Base-by-base conservation (phyloP, 202 grass and related monocot genomes). In the Carex arenaria region DNA sequence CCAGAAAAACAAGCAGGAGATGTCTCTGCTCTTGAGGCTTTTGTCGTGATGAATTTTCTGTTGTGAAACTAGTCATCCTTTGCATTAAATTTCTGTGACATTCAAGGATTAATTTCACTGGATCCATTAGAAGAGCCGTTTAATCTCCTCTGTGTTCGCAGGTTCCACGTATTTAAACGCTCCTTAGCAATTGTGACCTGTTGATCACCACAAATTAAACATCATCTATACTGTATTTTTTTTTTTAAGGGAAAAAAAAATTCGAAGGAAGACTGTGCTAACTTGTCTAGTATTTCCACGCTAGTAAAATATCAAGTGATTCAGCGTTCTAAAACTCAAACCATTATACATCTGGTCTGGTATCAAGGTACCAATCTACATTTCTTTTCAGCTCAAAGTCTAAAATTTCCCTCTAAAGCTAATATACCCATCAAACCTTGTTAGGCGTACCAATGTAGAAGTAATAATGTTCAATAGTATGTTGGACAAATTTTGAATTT, bases 151-250 rank as follows among this genome's bases (percentile, higher is more conserved):
- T 84, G 60, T 77, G 38, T 40, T 45, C 70, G 59, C 71, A 77
- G 64, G 64, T 89, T 87, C 91, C 91, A 90, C 56, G 22, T 90
- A 55, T 80, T 89, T 10, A 93, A 80, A 18, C 89, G 67, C 31
- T 87, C 84, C 80, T 87, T 62, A 64, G 88, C 47, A 59, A 45
- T 43, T 1, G 23, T 67, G 42, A 95, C 93, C 90, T 95, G 75
- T 68, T 72, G 54, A 70, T 61, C 64, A 74, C 7, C 7, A 56
- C 32, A 15, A 34, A 62, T 28, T 36, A 60, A 36, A n/a, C 34
- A 61, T 78, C n/a, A 89, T 6, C 11, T 45, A 43, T 7, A 2
- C 5, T 4, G 5, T 23, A 28, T 77, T 8, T 36, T 78, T 61
- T 61, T 57, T 40, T n/a, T 40, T 45, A 23, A 28, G 8, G 3